phyloP scores from a whole-genome alignment of 2,329 filamentous ascomycete genomes.

The Trichoderma aggressivum region DNA sequence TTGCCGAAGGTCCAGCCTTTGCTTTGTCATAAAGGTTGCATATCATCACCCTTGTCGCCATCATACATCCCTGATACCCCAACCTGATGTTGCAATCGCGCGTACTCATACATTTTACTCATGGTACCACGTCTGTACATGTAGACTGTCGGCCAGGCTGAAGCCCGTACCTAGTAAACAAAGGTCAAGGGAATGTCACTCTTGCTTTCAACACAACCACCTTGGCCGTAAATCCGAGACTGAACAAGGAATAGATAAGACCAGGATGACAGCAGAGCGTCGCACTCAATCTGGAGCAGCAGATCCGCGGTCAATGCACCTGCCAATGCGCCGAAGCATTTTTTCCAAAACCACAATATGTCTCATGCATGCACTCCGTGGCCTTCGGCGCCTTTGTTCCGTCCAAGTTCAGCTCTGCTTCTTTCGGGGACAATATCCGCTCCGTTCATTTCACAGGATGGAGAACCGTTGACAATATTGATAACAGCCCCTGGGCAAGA shows the following conservation, averaged over 20 bases:
- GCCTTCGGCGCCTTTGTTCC: neutral
- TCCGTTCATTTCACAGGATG: neutral
- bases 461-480: neutral
- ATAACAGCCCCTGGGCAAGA: neutral
- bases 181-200: neutral
- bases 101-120: neutral
- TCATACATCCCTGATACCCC: neutral
- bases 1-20: neutral
- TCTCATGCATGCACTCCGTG: neutral
- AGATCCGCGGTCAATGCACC: neutral
- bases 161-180: neutral
- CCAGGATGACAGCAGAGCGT: neutral
- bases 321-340: neutral
- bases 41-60: neutral
- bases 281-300: neutral
- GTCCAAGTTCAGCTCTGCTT: neutral
- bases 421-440: neutral
- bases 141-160: neutral
- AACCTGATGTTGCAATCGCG: neutral
- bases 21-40: neutral
- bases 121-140: neutral
- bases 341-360: neutral
- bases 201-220: neutral
- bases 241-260: neutral
- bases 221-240: neutral